Conservation (phyloP, 1,139 yeast genomes). For the Diutina mesorugosa region DNA sequence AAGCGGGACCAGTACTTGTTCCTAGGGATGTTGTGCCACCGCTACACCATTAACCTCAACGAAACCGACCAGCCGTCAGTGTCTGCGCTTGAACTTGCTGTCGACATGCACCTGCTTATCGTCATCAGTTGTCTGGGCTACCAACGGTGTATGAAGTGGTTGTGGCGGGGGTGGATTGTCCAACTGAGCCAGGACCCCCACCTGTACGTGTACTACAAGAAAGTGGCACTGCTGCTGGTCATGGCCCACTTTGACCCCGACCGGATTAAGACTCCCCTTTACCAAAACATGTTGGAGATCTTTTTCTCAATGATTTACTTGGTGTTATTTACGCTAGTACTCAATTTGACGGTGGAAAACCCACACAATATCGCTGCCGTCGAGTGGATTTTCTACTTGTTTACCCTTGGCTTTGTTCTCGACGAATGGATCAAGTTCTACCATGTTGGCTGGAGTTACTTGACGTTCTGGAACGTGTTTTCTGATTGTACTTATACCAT, state of each 20-base stretch:
- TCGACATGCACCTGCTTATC: conserved; percentile 70
- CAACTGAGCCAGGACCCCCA: conserved; percentile 64
- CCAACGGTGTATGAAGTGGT: conserved; percentile 79
- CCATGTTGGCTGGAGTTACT: conserved; percentile 60
- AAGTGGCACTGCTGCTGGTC: conserved; percentile 43
- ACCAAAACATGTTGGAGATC: conserved; percentile 67
- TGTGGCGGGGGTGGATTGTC: conserved; percentile 89
- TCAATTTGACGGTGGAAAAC: conserved; percentile 34
- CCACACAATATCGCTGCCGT: conserved; percentile 20
- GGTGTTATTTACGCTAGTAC: conserved; percentile 46
- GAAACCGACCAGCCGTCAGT: conserved; percentile 50
- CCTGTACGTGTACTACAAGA: conserved; percentile 51
- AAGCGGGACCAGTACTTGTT: conserved; percentile 53
- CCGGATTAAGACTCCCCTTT: conserved; percentile 71
- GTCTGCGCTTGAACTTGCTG: conserved; percentile 73
- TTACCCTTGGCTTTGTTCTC: conserved; percentile 50
- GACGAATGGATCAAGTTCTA: conserved; percentile 64
- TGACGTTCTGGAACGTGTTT: conserved; percentile 73
- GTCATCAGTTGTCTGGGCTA: conserved; percentile 72
- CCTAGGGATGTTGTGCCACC: conserved; percentile 64
- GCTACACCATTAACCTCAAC: conserved; percentile 54
- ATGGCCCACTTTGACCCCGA: conserved; percentile 70
- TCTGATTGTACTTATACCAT: conserved; percentile 58
- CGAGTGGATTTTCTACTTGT: conserved; percentile 50
- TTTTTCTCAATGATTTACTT: conserved; percentile 55